Base-by-base conservation (phyloP, 805 yeast genomes). In the Yarrowia porcina region DNA sequence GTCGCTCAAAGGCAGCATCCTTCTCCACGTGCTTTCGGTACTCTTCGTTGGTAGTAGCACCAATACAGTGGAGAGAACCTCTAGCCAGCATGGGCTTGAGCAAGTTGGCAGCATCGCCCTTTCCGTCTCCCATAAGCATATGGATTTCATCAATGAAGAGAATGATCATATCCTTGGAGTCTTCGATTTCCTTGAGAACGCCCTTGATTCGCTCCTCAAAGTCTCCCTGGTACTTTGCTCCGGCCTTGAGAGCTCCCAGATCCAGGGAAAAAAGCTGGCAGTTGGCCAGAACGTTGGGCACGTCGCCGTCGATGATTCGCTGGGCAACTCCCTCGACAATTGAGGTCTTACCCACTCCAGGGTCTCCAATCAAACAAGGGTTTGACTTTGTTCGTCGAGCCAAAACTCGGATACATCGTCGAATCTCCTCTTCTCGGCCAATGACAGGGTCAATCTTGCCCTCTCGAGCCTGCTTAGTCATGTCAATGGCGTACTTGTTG, bases 61-160 rank as follows among this genome's bases (percentile, higher is more conserved):
- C 99, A 72, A 92, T 92, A 76, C 97, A 96, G 76, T 94, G 97
- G 72, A 94, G 84, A 60, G 88, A 82, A 69, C 99, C 98, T 77
- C 99, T 86, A 1, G 99, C 97, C 67, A 94, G 83, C 82, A 96
- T 96, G 38, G 99, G 99, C 78, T 94, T 94, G 74, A 94, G 83
- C 71, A 94, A 83, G 76, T 94, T 94, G 41, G 99, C 99, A 44
- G 96, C 97, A 75, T 94, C 99, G 66, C 89, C 85, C 77, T 92
- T 94, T 73, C 99, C 99, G 73, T 94, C 97, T 70, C 99, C 99
- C 99, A 94, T 94, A 68, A 94, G 83, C 97, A 94, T 94, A 77
- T 94, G 99, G 73, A 94, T 94, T 77, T 94, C 99, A 77, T 94
- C 99, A 70, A 94, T 89, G 79, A 94, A 94, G 64, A 94, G 81